These are phyloP conservation scores for Patellaria atrata DNA, from an alignment of 495 filamentous ascomycete genomes.

Conservation along the genomic window DNA sequence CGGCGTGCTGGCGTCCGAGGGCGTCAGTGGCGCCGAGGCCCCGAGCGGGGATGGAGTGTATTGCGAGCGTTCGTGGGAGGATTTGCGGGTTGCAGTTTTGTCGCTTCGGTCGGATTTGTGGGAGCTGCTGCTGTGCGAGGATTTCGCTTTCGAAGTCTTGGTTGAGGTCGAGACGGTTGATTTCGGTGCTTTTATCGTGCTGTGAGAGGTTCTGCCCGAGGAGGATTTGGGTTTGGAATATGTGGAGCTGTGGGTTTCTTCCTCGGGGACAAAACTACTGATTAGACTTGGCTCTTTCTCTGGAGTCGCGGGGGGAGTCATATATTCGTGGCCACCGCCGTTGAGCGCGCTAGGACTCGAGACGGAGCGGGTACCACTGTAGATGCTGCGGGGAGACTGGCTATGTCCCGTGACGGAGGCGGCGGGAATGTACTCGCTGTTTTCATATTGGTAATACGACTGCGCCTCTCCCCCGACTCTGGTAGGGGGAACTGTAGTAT, in stretches of 20 bases:
- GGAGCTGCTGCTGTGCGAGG: conserved; percentile 10
- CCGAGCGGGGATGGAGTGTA: too few relatives aligned
- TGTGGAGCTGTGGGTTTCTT: conserved; percentile 11
- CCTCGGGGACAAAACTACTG: conserved; percentile 9
- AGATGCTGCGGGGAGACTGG: conserved; percentile 13
- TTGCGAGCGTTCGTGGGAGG: too few relatives aligned
- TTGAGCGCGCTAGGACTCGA: conserved; percentile 13
- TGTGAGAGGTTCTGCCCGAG: too few relatives aligned
- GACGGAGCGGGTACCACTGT: conserved; percentile 10
- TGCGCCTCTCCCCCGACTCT: conserved; percentile 4
- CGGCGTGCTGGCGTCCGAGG: conserved; percentile 6
- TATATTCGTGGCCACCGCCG: conserved; percentile 13
- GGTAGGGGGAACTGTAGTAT: conserved; percentile 14
- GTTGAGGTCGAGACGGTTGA: conserved; percentile 10
- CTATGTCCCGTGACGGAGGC: conserved; percentile 12
- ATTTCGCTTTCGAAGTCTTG: conserved; percentile 5
- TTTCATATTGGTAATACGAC: too few relatives aligned
- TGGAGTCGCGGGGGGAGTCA: conserved; percentile 4
- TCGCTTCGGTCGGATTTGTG: conserved; percentile 15
- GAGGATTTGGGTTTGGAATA: conserved; percentile 15
- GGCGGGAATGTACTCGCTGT: conserved; percentile 14
- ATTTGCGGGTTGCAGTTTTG: too few relatives aligned
- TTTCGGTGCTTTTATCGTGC: too few relatives aligned
- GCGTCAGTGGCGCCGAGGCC: conserved; percentile 4
- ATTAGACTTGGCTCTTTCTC: conserved; percentile 14